Percentiles rank a stretch among this genome's conserved stretches.
Conservation (phyloP, 306 rosid genomes). For the Corylus heterophylla region DNA sequence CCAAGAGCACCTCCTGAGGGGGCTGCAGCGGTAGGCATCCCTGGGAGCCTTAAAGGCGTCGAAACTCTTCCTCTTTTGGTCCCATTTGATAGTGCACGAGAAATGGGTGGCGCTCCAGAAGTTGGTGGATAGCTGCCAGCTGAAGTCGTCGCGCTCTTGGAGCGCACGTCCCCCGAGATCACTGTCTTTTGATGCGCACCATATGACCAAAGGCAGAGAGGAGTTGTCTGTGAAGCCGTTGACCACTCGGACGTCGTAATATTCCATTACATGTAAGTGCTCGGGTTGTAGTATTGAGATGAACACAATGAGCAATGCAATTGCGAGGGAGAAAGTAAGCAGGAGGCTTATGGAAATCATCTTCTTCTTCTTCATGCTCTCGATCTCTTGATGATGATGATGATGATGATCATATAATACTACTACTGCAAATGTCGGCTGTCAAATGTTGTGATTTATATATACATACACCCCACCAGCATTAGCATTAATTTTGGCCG, state of each 20-base stretch:
- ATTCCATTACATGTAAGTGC: constrained; percentile 38
- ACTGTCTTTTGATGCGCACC: constrained; percentile 65
- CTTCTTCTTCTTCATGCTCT: constrained; percentile 18
- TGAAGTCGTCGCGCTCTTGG: constrained; percentile 80
- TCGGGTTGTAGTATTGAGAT: constrained; percentile 33
- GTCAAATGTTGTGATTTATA: too few relatives aligned
- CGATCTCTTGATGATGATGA: too few relatives aligned
- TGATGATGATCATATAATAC: too few relatives aligned
- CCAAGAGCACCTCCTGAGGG: constrained; percentile 60
- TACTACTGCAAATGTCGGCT: too few relatives aligned
- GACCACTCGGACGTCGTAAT: constrained; percentile 50
- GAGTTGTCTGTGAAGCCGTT: constrained; percentile 79
- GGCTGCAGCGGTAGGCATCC: constrained; percentile 57
- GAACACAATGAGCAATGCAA: constrained; percentile 31
- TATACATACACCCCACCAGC: too few relatives aligned
- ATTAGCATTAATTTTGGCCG: too few relatives aligned
- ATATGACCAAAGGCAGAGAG: constrained; percentile 72
- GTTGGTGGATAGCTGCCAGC: constrained; percentile 56
- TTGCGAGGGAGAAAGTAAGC: constrained; percentile 26
- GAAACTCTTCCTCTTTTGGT: constrained; percentile 53
- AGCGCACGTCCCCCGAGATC: constrained; percentile 84
- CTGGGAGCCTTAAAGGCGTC: constrained; percentile 76
- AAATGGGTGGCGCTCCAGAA: constrained; percentile 55
- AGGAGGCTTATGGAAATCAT: neutral
- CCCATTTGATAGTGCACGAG: constrained; percentile 85